Conservation (phyloP, 73 alveolate genomes). For the Paramecium primaurelia region DNA sequence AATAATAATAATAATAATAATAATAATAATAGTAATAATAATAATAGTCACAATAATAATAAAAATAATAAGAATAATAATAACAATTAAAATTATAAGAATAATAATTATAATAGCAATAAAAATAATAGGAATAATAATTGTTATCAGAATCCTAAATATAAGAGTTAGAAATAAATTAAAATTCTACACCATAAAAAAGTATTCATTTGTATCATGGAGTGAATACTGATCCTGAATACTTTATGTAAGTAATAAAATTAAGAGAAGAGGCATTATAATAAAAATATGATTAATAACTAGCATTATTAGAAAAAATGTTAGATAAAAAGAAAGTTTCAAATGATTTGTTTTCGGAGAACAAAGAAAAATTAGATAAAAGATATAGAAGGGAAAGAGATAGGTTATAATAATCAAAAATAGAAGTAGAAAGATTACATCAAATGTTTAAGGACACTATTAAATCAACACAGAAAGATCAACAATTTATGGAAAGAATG, state of each 20-base stretch:
- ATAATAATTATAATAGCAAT: not conserved
- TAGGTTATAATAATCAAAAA: not conserved
- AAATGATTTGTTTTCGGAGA: not conserved
- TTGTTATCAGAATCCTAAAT: not conserved
- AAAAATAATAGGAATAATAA: not conserved
- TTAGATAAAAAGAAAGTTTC: not conserved
- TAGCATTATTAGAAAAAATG: slow-evolving; percentile 5
- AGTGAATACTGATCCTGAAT: slow-evolving; percentile 6
- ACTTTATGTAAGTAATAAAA: slow-evolving; percentile 6
- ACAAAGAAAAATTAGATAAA: slow-evolving; percentile 25
- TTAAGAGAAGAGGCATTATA: not conserved
- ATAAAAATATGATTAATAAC: not conserved
- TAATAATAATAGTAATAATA: not conserved
- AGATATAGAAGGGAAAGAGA: not conserved
- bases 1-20: not conserved
- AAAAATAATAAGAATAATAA: not conserved
- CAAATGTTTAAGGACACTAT: not conserved
- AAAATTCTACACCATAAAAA: not conserved
- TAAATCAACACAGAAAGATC: slow-evolving; percentile 14
- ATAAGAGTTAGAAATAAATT: not conserved
- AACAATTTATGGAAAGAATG: slow-evolving; percentile 30
- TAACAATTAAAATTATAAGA: not conserved
- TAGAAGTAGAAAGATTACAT: not conserved
- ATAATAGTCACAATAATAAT: not conserved
- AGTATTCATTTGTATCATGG: not conserved